These are phyloP conservation scores for Agrostemma githago DNA, from an alignment of 148 eudicot genomes.

Conservation along the genomic window DNA sequence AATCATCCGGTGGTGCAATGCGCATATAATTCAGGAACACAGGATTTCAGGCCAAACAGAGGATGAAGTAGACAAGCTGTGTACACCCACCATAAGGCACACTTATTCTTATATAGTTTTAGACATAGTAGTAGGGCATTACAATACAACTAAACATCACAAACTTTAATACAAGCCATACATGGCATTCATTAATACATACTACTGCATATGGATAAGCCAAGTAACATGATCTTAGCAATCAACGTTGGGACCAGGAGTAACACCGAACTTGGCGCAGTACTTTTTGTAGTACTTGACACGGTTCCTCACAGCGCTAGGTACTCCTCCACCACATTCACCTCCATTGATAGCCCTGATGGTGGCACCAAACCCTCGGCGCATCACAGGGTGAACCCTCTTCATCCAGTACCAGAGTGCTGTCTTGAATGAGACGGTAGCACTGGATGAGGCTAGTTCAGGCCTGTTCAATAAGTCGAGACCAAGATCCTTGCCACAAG, in stretches of 20 bases:
- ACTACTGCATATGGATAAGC: background rate
- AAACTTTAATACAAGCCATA: conserved; percentile 1
- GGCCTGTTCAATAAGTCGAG: conserved; percentile 34
- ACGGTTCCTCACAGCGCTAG: conserved; percentile 10
- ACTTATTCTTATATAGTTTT: conserved; percentile 4
- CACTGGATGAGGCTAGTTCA: conserved; percentile 26
- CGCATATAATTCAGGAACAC: background rate
- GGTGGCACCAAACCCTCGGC: conserved; percentile 26
- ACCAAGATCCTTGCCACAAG: conserved; percentile 30
- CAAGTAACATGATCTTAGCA: conserved; percentile 18
- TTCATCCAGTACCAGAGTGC: conserved; percentile 37
- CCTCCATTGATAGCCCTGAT: conserved; percentile 27
- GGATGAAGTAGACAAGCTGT: background rate
- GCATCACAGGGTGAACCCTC: conserved; percentile 17
- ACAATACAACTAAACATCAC: background rate
- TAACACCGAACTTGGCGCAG: conserved; percentile 22
- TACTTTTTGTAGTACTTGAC: conserved; percentile 14
- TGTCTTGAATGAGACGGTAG: conserved; percentile 30
- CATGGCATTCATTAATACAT: background rate
- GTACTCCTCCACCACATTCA: conserved; percentile 22
- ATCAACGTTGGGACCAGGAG: conserved; percentile 28
- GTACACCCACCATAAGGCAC: background rate
- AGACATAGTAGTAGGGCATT: background rate
- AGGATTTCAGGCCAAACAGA: background rate
- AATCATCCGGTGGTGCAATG: background rate